Evolutionary conservation across 2,329 filamentous ascomycete species (phyloP), one percentile per base, ranked within the genome.

Genomic region (Pyrenophora seminiperda): DNA sequence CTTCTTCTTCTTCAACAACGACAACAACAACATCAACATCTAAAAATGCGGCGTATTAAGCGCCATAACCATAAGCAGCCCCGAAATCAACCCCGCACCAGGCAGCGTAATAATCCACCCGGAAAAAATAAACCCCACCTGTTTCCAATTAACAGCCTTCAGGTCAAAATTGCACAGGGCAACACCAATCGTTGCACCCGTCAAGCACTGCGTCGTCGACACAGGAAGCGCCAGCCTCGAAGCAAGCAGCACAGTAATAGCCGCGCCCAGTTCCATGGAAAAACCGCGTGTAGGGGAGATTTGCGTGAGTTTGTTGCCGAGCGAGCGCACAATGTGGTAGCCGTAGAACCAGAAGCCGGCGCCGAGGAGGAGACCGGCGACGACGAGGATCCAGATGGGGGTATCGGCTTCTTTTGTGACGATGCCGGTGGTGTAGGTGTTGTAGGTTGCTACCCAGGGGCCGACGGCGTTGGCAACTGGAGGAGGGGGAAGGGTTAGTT

Each of bases 161-260:
- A 68, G n/a, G 22, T 65, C 65, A n/a, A 63, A 66, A 39, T 67
- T 68, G 63, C 67, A 66, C 45, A 68, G 45, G 10, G 65, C 65
- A 22, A 62, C 61, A 7, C 62, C 66, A 22, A 66, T 57, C 6
- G 57, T 47, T 17, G 66, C 57, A 6, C 66, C 66, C 5, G 61
- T 63, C 45, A 68, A 39, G 34, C 84, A 87, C 72, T 86, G 83
- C 0, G 84, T 85, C 1, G 84, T 87, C 2, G 83, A 86, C 27
- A 87, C 78, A 2, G 85, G 84, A 2, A 87, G 80, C 46, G 79
- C 76, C 19, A 86, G 77, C 44, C 83, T 81, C 2, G 84, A 85
- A 41, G 84, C 84, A 50, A 87, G 67, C 45, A 88, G 78, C 48
- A 88, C 79, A 13, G 85, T 86, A 54, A 84, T 78, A 36, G 83